These are phyloP conservation scores for Mycena latifolia DNA, from an alignment of 768 basidiomycete species.

Conservation along the genomic window DNA sequence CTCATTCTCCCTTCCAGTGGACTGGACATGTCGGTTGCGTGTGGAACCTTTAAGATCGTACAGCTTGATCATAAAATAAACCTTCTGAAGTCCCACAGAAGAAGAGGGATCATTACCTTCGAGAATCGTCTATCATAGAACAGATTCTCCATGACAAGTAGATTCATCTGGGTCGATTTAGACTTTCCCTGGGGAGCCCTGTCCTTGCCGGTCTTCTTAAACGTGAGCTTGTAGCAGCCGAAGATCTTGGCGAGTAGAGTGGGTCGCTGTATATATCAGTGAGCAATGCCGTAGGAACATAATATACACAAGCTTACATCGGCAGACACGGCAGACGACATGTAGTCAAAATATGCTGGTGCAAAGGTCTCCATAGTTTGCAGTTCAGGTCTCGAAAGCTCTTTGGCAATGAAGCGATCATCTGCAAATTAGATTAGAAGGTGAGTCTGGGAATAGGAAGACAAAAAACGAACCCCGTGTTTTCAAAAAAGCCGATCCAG, in stretches of 20 bases:
- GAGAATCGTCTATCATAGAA: slow-evolving; percentile 94
- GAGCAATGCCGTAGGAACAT: slow-evolving; percentile 20
- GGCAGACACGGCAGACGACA: slow-evolving; percentile 92
- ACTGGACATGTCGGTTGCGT: slow-evolving; percentile 92
- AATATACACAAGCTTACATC: slow-evolving; percentile 64
- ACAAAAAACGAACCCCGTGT: slow-evolving; percentile 75
- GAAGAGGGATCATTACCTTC: slow-evolving; percentile 65
- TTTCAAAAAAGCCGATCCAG: slow-evolving; percentile 96
- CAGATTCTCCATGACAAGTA: slow-evolving; percentile 97
- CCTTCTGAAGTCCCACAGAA: slow-evolving; percentile 49
- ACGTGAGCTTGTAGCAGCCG: slow-evolving; percentile 95
- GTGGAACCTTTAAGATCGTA: slow-evolving; percentile 98
- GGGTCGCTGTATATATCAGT: slow-evolving; percentile 72
- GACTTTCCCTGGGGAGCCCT: slow-evolving; percentile 67
- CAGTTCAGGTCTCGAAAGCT: slow-evolving; percentile 90
- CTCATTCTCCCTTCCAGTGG: slow-evolving; percentile 91
- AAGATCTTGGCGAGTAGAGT: slow-evolving; percentile 97
- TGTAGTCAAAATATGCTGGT: slow-evolving; percentile 97
- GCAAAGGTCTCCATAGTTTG: slow-evolving; percentile 98
- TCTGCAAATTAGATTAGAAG: slow-evolving; percentile 61
- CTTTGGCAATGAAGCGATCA: slow-evolving; percentile 98
- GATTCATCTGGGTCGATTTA: slow-evolving; percentile 92
- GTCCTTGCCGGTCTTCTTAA: slow-evolving; percentile 84
- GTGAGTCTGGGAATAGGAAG: neutral
- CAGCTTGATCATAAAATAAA: slow-evolving; percentile 57